phyloP scores from a whole-genome alignment of 1,284 basidiomycete species.

The Tilletiaria anomala region DNA sequence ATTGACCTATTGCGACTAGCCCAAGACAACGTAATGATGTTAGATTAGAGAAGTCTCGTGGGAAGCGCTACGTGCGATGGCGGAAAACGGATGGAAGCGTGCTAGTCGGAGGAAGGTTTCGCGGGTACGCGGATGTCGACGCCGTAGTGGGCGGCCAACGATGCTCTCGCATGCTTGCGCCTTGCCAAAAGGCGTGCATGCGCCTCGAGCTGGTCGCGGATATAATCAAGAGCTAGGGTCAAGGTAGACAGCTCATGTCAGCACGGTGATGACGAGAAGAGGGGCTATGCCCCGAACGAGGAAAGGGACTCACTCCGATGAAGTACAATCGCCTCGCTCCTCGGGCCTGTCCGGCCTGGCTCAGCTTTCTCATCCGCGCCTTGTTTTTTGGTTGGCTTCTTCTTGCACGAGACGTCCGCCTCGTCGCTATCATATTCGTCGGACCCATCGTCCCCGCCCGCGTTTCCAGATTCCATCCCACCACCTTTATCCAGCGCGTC shows the following conservation, averaged over 20 bases:
- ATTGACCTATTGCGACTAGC: too few relatives aligned
- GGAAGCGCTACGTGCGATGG: too few relatives aligned
- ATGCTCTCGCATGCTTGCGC: conserved; percentile 1
- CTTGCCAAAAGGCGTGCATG: not conserved
- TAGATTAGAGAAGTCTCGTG: too few relatives aligned
- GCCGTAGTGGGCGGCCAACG: too few relatives aligned
- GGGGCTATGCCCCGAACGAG: not conserved
- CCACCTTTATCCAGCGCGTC: conserved; percentile 25
- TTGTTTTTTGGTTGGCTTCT: not conserved
- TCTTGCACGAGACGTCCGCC: conserved; percentile 1
- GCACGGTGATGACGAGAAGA: not conserved
- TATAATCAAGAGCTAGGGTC: not conserved
- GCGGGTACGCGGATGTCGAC: too few relatives aligned
- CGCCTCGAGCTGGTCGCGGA: conserved; percentile 1
- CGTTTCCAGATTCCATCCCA: not conserved
- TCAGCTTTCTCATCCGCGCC: not conserved
- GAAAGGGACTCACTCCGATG: not conserved
- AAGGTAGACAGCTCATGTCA: not conserved
- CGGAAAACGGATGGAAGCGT: too few relatives aligned
- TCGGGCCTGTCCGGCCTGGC: not conserved
- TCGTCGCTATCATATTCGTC: conserved; percentile 5
- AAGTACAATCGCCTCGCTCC: conserved; percentile 1
- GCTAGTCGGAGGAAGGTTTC: too few relatives aligned
- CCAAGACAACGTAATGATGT: too few relatives aligned
- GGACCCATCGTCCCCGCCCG: conserved; percentile 4